Base-by-base conservation (phyloP, 2,329 filamentous ascomycete species). In the Ophiostoma quercus region DNA sequence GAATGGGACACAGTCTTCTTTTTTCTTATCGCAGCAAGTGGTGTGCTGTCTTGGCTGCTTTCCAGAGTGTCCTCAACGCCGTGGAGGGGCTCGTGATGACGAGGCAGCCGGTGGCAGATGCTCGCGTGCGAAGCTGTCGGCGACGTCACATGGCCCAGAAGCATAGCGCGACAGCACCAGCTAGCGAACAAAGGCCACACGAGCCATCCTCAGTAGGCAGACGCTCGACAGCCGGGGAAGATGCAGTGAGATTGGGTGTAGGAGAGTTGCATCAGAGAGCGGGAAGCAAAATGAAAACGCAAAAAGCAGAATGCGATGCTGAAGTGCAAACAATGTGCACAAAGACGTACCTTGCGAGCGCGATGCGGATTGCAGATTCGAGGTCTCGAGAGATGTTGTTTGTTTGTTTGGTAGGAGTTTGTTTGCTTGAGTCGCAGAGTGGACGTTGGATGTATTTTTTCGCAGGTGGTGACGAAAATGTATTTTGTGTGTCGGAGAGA, bases 21-120 rank as follows among this genome's bases (percentile, higher is more conserved):
- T 39, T 22, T 68, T 67, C 62, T 66, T 66, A 66, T 66, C 63
- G 32, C 37, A 22, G 37, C 22, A 25, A 7, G 63, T 66, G 9
- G 63, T 66, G 37, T 67, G 14, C 39, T 37, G n/a, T 67, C 22
- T 66, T 66, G 51, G 16, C 65, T 12, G 22, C 29, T 67, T 66
- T 41, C n/a, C 3, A 14, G 9, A 37, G 12, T 6, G 34, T 25
- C 5, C 19, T n/a, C 19, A 8, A 19, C 43, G n/a, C 3, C 43
- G 14, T 37, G 37, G 63, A 66, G 63, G 66, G 69, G 25, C 70
- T 71, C 60, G 70, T 70, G 70, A 71, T 57, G 67, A 65, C 63
- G 32, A 69, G 39, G 47, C 62, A 71, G 34, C 63, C 32, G 29
- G 11, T 3, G 34, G 37, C 63, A 22, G 62, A 39, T 39, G 62